phyloP scores from a whole-genome alignment of 2,329 filamentous ascomycete genomes.

The Fusarium luffae region DNA sequence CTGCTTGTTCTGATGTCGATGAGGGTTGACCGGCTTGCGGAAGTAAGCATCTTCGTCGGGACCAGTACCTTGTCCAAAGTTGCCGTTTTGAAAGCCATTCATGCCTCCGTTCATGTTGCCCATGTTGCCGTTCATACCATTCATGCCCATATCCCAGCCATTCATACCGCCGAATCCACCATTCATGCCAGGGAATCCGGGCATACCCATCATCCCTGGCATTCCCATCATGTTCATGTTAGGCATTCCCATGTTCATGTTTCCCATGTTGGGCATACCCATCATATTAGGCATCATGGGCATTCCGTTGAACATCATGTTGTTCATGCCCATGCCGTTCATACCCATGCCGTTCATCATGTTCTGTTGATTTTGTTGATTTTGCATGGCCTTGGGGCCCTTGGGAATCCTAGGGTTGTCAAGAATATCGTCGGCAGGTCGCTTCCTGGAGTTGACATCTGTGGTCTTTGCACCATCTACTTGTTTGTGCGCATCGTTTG shows the following conservation, averaged over 20 bases:
- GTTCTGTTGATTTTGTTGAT: slow-evolving; percentile 62
- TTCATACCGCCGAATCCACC: slow-evolving; percentile 44
- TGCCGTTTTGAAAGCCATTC: slow-evolving; percentile 51
- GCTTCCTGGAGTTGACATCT: slow-evolving; percentile 73
- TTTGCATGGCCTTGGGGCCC: slow-evolving; percentile 73
- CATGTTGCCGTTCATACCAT: slow-evolving; percentile 47
- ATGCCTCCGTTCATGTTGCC: slow-evolving; percentile 46
- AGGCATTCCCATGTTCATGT: slow-evolving; percentile 53
- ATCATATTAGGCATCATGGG: slow-evolving; percentile 57
- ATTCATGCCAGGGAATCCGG: slow-evolving; percentile 47
- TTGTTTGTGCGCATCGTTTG: slow-evolving; percentile 54
- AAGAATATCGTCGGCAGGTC: slow-evolving; percentile 78
- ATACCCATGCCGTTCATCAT: slow-evolving; percentile 62
- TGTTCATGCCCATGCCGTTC: slow-evolving; percentile 57
- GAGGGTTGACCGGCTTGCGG: slow-evolving; percentile 93
- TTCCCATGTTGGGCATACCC: slow-evolving; percentile 51
- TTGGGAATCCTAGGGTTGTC: slow-evolving; percentile 74
- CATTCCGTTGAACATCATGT: slow-evolving; percentile 57
- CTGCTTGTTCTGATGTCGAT: slow-evolving; percentile 85
- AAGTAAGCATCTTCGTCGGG: slow-evolving; percentile 95
- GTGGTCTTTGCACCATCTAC: slow-evolving; percentile 47
- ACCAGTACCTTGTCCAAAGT: slow-evolving; percentile 65
- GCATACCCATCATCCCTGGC: slow-evolving; percentile 51
- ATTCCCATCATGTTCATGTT: slow-evolving; percentile 49
- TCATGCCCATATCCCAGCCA: slow-evolving; percentile 46